A percentile compares a stretch with the other conserved stretches of the same genome.
Conservation (phyloP, 2,329 filamentous ascomycete genomes). For the Tolypocladium nubicola region DNA sequence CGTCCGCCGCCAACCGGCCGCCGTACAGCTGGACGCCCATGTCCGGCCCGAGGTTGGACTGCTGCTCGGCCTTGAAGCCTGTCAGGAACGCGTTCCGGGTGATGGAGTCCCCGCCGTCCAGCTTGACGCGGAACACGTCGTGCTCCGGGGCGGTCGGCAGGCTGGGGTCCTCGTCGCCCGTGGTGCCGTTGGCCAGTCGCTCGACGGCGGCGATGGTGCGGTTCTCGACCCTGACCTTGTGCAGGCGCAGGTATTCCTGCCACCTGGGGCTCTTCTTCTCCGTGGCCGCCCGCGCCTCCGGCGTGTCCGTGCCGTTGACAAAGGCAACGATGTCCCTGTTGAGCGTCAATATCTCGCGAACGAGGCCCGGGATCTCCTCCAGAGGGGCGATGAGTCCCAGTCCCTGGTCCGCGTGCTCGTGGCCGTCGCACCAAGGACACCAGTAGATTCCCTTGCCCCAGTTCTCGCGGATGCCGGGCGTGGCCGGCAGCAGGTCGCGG, state of each 20-base stretch:
- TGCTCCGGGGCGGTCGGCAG: slow-evolving; percentile 34
- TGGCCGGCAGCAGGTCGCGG: slow-evolving; percentile 40
- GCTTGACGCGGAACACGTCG: slow-evolving; percentile 45
- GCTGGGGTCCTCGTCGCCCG: slow-evolving; percentile 25
- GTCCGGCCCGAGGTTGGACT: slow-evolving; percentile 32
- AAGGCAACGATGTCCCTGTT: slow-evolving; percentile 46
- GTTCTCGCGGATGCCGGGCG: slow-evolving; percentile 41
- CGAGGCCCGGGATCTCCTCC: slow-evolving; percentile 28
- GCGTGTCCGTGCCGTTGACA: slow-evolving; percentile 48
- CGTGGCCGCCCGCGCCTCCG: slow-evolving; percentile 25
- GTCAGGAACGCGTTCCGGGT: slow-evolving; percentile 41
- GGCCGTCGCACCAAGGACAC: slow-evolving; percentile 56
- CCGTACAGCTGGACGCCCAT: slow-evolving; percentile 35
- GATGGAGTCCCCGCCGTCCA: slow-evolving; percentile 32
- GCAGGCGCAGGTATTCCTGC: slow-evolving; percentile 35
- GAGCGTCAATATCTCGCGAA: slow-evolving; percentile 42
- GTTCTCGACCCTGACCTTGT: slow-evolving; percentile 45
- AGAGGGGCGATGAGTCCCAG: slow-evolving; percentile 42
- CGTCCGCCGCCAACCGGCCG: slow-evolving; percentile 31
- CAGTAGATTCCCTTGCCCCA: slow-evolving; percentile 52
- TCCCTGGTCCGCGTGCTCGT: slow-evolving; percentile 48
- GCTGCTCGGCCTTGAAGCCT: slow-evolving; percentile 35
- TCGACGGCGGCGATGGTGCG: slow-evolving; percentile 37
- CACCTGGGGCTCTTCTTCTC: slow-evolving; percentile 32
- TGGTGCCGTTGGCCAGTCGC: slow-evolving; percentile 30